Conservation (phyloP, 1,284 basidiomycete genomes). For the Neolentinus lepideus region DNA sequence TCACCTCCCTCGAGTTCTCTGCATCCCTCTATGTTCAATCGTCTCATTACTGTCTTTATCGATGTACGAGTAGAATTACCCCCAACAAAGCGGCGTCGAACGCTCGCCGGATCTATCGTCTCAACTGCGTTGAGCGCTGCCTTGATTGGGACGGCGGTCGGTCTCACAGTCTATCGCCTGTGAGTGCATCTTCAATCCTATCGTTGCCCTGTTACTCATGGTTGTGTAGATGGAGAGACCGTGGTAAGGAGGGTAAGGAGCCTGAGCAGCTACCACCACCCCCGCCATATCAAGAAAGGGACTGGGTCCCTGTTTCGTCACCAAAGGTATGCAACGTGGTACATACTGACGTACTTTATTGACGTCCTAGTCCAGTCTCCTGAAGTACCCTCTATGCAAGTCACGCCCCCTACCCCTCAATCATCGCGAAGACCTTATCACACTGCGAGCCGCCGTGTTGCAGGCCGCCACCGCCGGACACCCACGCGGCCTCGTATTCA, state of each 20-base stretch:
- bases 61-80: conserved; percentile 48
- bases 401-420: conserved; percentile 19
- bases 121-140: conserved; percentile 75
- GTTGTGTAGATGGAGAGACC: conserved; percentile 52
- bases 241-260: conserved; percentile 59
- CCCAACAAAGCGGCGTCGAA: conserved; percentile 51
- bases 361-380: conserved; percentile 3
- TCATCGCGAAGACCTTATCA: conserved; percentile 19
- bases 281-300: conserved; percentile 57
- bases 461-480: conserved; percentile 26
- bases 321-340: conserved; percentile 16
- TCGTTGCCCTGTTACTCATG: background rate
- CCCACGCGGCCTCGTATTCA: conserved; percentile 17
- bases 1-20: conserved; percentile 11
- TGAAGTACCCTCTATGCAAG: conserved; percentile 7
- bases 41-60: conserved; percentile 22
- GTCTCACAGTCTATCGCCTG: conserved; percentile 77
- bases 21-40: conserved; percentile 22
- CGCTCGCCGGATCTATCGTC: conserved; percentile 70
- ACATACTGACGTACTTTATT: background rate
- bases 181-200: conserved; percentile 29
- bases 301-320: conserved; percentile 34
- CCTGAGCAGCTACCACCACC: conserved; percentile 35
- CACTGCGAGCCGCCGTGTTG: conserved; percentile 22
- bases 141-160: conserved; percentile 75